Conservation (phyloP, 129 eudicot species). For the Kitagawia praeruptora region DNA sequence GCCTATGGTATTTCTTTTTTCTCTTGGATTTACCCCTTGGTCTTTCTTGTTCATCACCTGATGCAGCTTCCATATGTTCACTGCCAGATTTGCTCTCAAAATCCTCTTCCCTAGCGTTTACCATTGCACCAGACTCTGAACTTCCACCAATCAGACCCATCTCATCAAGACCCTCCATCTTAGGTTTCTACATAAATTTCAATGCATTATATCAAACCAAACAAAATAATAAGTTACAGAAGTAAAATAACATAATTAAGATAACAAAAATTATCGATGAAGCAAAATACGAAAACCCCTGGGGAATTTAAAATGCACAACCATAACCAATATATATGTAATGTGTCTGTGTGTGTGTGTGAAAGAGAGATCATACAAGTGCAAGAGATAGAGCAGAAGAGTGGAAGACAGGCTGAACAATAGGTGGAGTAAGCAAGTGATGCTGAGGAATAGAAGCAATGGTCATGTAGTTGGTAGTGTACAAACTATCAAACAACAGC, state of each 20-base stretch:
- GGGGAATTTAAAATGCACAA: background rate
- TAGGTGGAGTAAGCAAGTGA: conserved; percentile 35
- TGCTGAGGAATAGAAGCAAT: conserved; percentile 44
- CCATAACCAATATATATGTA: background rate
- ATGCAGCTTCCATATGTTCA: conserved; percentile 61
- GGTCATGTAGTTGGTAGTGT: conserved; percentile 22
- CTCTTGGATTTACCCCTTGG: conserved; percentile 33
- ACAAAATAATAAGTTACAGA: background rate
- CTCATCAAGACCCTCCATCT: conserved; percentile 62
- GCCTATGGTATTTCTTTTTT: conserved; percentile 61
- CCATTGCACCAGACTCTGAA: conserved; percentile 33
- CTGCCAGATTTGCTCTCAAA: conserved; percentile 58
- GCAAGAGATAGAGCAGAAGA: conserved; percentile 47
- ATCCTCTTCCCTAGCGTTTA: conserved; percentile 48
- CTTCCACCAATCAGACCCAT: conserved; percentile 48
- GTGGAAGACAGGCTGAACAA: conserved; percentile 35
- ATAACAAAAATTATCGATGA: background rate
- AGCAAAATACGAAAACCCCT: background rate
- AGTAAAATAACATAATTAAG: background rate
- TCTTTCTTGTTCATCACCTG: conserved; percentile 47
- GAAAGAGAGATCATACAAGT: conserved; percentile 34
- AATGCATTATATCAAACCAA: background rate
- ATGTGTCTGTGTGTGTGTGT: background rate
- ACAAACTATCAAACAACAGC: conserved; percentile 42
- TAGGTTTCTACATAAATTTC: conserved; percentile 33